phyloP scores from a whole-genome alignment of 1,139 yeast genomes.

The Pneumocystis jirovecii region DNA sequence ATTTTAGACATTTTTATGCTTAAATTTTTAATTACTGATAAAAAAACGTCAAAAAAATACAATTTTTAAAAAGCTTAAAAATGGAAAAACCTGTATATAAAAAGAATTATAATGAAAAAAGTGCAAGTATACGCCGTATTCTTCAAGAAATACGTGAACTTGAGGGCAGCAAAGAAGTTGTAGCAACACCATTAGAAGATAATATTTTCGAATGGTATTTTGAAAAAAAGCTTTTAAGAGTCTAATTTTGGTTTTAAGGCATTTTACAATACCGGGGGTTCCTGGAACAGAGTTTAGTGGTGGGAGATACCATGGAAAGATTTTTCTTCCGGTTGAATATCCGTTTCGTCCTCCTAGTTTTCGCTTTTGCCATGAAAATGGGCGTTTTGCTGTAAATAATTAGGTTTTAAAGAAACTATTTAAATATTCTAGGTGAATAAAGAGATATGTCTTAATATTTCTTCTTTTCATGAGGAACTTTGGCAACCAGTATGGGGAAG shows the following conservation, averaged over 20 bases:
- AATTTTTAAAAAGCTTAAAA: background rate
- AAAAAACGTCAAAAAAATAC: background rate
- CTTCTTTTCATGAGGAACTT: constrained; percentile 14
- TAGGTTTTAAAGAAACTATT: background rate
- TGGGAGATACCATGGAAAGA: constrained; percentile 13
- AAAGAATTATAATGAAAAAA: background rate
- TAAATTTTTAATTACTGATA: background rate
- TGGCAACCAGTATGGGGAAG: constrained; percentile 15
- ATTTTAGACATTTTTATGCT: background rate
- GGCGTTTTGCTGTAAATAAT: constrained; percentile 2
- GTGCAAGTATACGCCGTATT: background rate
- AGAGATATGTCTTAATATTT: constrained; percentile 14
- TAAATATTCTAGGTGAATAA: constrained; percentile 11
- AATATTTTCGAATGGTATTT: background rate
- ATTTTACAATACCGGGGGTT: background rate
- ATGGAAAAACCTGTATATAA: background rate
- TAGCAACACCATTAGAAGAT: background rate
- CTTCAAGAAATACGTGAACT: background rate
- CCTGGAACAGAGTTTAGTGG: background rate
- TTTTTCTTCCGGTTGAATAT: constrained; percentile 11
- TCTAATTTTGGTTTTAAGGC: background rate
- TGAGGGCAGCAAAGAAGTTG: background rate
- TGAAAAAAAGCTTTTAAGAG: background rate
- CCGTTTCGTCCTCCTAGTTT: constrained; percentile 14
- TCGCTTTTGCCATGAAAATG: constrained; percentile 13